These are phyloP conservation scores for Clohesyomyces aquaticus DNA, from an alignment of 495 filamentous ascomycete species.

Conservation along the genomic window DNA sequence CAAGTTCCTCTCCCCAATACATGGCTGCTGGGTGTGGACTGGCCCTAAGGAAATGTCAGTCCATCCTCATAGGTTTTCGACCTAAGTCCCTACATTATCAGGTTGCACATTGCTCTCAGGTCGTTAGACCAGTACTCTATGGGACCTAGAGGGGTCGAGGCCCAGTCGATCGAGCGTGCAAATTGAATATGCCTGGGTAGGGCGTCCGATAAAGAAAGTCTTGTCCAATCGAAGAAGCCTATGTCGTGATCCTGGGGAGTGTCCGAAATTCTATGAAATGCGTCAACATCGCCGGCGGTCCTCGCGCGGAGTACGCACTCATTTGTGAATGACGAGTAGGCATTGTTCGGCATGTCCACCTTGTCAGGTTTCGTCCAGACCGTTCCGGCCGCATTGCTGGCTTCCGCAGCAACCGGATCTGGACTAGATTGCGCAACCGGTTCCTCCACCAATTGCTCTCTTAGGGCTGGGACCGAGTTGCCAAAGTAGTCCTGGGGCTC, in stretches of 20 bases:
- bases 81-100: constrained; percentile 59
- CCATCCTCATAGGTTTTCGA: not conserved
- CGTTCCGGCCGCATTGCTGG: not conserved
- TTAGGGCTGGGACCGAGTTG: constrained; percentile 29
- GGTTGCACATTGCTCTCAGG: constrained; percentile 63
- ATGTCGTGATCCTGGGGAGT: constrained; percentile 25
- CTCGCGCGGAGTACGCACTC: constrained; percentile 45
- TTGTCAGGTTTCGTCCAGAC: not conserved
- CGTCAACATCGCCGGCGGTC: constrained; percentile 47
- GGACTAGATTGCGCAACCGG: not conserved
- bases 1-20: constrained; percentile 69
- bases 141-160: constrained; percentile 64
- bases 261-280: constrained; percentile 32
- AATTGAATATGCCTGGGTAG: constrained; percentile 68
- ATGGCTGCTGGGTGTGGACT: constrained; percentile 72
- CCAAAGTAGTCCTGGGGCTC: constrained; percentile 58
- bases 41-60: constrained; percentile 44
- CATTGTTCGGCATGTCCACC: constrained; percentile 24
- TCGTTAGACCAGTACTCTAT: constrained; percentile 67
- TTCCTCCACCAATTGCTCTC: constrained; percentile 11
- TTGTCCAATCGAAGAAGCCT: constrained; percentile 70
- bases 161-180: constrained; percentile 68
- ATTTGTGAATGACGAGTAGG: constrained; percentile 35
- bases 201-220: constrained; percentile 58
- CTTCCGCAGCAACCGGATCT: not conserved